phyloP scores from a whole-genome alignment of 345 rosid species.

The Lepidium didymum region DNA sequence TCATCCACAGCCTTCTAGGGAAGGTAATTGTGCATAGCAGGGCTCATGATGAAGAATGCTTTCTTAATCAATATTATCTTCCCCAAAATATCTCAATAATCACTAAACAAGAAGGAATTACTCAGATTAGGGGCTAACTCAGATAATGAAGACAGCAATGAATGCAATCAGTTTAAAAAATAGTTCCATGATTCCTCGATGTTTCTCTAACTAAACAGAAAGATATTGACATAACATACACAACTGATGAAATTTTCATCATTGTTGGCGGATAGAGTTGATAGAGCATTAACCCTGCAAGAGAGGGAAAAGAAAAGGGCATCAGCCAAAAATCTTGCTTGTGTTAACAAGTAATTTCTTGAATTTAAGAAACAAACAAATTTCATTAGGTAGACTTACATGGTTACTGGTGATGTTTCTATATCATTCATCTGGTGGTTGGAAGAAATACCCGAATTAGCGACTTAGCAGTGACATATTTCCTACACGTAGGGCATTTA shows the following conservation, averaged over 20 bases:
- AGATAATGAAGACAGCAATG: neutral
- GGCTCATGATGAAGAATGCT: neutral
- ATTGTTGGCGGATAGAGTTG: neutral
- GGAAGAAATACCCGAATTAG: slow-evolving; percentile 92
- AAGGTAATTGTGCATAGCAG: neutral
- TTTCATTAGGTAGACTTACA: slow-evolving; percentile 4
- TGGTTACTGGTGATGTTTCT: slow-evolving; percentile 5
- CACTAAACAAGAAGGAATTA: neutral
- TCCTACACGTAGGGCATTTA: slow-evolving; percentile 92
- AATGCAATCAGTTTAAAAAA: neutral
- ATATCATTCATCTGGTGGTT: slow-evolving; percentile 38
- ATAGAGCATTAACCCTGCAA: slow-evolving; percentile 10
- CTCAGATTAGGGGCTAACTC: too few species aligned
- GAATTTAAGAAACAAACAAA: neutral
- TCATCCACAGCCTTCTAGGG: neutral
- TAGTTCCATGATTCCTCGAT: neutral
- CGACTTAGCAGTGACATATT: slow-evolving; percentile 49
- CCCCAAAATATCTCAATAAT: neutral
- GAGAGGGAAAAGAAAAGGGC: neutral
- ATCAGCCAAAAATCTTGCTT: neutral
- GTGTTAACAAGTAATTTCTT: neutral
- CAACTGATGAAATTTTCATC: slow-evolving; percentile 7
- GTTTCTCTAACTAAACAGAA: neutral
- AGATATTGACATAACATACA: neutral
- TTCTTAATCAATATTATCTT: slow-evolving; percentile 5